Evolutionary conservation across 2,329 filamentous ascomycete species (phyloP).

Genomic region (Ophiostoma sp.): DNA sequence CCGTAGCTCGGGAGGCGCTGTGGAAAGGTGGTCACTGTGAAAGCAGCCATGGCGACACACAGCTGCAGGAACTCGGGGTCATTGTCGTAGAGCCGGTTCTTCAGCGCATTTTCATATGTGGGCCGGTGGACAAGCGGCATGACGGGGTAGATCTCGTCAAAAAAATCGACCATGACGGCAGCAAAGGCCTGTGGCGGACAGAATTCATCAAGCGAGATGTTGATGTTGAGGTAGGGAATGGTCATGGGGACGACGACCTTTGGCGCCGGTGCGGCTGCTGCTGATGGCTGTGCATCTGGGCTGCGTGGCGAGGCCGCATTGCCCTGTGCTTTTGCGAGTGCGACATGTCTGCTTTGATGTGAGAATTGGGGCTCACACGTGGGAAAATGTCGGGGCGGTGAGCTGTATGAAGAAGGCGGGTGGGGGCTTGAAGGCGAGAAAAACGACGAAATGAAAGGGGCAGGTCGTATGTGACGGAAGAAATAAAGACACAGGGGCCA

Average conservation of each 20-base stretch:
- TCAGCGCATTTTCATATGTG: neutral
- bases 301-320: neutral
- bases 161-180: conserved; percentile 14
- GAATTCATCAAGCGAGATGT: conserved; percentile 6
- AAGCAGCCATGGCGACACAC: conserved; percentile 15
- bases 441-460: no score
- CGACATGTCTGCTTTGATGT: neutral
- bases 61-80: conserved; percentile 11
- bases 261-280: neutral
- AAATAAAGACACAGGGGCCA: no score
- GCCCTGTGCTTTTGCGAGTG: conserved; percentile 5
- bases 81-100: neutral
- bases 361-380: neutral
- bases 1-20: neutral
- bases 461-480: no score
- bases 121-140: conserved; percentile 9
- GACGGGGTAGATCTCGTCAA: conserved; percentile 11
- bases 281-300: neutral
- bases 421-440: no score
- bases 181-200: conserved; percentile 5
- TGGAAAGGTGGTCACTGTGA: neutral
- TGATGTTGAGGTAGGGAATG: neutral
- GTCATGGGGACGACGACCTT: conserved; percentile 10
- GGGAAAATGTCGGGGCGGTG: neutral
- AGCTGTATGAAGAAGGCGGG: neutral